A percentile compares a stretch with the other conserved stretches of the same genome.
These are phyloP conservation scores for maize (Zea mays) DNA, from an alignment of 176 grass and related monocot genomes.

Conservation along the genomic window Zm-B73-REFERENCE-NAM-5.0 NC_050096.1:283327001-283327500, in stretches of 20 bases:
- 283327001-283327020: constrained; percentile 93
- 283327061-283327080: constrained; percentile 65
- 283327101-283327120: background rate
- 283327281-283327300: constrained; percentile 48
- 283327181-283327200: constrained; percentile 99
- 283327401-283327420: constrained; percentile 88
- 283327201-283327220: constrained; percentile 88
- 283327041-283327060: constrained; percentile 99
- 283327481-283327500: constrained; percentile 82
- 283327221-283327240: constrained; percentile 91
- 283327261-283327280: constrained; percentile 90
- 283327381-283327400: constrained; percentile 85
- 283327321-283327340: constrained; percentile 19
- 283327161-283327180: constrained; percentile 98
- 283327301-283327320: constrained; percentile 14
- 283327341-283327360: background rate
- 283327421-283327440: constrained; percentile 92
- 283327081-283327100: background rate
- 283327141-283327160: constrained; percentile 27
- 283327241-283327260: constrained; percentile 96
- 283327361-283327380: constrained; percentile 26
- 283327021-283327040: constrained; percentile 89
- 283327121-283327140: background rate
- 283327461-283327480: constrained; percentile 92
- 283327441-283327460: constrained; percentile 98